Percentiles rank a stretch among this genome's conserved stretches.
Conservation (phyloP, 257 asterid species). For the Nicotiana otophora region DNA sequence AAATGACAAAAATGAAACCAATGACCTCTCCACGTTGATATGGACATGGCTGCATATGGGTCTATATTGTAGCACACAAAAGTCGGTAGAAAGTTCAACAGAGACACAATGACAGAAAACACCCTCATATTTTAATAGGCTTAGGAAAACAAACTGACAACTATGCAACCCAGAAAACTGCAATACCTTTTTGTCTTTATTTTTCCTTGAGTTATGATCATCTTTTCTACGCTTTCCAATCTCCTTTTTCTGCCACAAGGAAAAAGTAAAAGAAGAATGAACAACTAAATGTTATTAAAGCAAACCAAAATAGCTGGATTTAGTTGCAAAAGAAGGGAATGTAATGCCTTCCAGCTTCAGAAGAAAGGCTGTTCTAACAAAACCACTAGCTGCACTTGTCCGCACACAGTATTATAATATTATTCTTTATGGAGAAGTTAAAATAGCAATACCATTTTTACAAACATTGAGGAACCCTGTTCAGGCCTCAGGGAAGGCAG, state of each 20-base stretch:
- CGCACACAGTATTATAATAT: background rate
- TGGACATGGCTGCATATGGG: background rate
- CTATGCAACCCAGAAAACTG: conserved; percentile 9
- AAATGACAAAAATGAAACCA: conserved; percentile 2
- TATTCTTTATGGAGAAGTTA: background rate
- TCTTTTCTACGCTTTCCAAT: conserved; percentile 91
- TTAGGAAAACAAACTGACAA: background rate
- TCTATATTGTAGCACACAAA: background rate
- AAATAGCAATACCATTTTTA: background rate
- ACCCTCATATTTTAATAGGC: background rate
- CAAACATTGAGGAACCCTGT: background rate
- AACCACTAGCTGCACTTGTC: background rate
- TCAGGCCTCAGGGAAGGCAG: background rate
- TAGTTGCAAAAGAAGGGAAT: background rate
- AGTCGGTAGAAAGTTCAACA: background rate
- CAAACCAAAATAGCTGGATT: background rate
- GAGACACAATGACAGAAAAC: background rate
- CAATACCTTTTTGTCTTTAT: conserved; percentile 78
- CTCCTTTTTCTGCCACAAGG: conserved; percentile 70
- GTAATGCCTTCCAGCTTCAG: background rate
- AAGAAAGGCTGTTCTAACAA: background rate
- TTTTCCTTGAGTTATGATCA: conserved; percentile 61
- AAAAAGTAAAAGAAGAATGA: background rate
- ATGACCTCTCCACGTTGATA: background rate
- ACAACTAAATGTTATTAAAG: background rate